Conservation (phyloP, 306 rosid genomes). For the Erythrophleum fordii region DNA sequence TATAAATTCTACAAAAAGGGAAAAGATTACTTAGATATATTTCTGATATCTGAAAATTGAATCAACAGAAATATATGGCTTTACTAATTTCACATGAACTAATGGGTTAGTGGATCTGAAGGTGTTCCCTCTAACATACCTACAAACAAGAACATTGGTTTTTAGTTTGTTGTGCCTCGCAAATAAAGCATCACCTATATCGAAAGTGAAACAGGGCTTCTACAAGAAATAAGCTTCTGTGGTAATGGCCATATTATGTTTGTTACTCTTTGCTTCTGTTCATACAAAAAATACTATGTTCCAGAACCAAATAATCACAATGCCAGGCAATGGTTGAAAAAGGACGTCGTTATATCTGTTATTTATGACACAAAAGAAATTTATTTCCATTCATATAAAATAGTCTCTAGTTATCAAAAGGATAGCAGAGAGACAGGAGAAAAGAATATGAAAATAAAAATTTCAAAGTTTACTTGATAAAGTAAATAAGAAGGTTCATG, state of each 20-base stretch:
- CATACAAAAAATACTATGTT: background rate
- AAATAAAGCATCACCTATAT: background rate
- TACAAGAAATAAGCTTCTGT: background rate
- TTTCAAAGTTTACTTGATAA: slow-evolving; percentile 13
- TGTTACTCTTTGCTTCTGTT: background rate
- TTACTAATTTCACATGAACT: background rate
- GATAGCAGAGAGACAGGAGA: background rate
- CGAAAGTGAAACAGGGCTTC: background rate
- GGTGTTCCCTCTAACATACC: background rate
- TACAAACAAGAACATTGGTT: background rate
- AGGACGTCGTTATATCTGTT: background rate
- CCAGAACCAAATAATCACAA: background rate
- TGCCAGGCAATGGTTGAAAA: background rate
- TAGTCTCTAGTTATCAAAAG: background rate
- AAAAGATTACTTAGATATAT: background rate
- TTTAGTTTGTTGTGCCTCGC: background rate
- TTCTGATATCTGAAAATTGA: slow-evolving; percentile 6
- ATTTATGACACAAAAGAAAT: background rate
- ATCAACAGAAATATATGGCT: background rate
- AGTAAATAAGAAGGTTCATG: slow-evolving; percentile 30
- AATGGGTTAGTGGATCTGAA: background rate
- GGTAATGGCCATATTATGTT: background rate
- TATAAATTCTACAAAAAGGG: background rate
- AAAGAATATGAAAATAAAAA: background rate
- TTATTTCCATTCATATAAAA: background rate